Evolutionary conservation across 495 filamentous ascomycete genomes (phyloP).

Genomic region (Lineolata rhizophorae): DNA sequence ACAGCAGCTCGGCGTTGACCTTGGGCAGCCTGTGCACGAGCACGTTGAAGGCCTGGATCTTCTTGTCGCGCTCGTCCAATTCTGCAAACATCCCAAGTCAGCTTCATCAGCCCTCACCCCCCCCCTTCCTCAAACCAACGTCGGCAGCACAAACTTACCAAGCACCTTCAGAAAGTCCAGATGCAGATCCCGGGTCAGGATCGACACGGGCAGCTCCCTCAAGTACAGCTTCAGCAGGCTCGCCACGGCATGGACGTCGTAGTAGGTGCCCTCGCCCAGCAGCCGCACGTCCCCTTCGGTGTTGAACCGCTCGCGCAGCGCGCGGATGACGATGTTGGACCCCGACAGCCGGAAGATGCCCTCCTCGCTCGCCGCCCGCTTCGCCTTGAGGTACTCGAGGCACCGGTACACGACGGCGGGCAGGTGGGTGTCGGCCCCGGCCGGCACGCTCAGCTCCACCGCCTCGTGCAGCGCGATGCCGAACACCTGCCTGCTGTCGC

Average conservation of each 20-base stretch:
- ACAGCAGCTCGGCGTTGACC: slow-evolving; percentile 57
- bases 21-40: slow-evolving; percentile 69
- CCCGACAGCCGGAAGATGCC: slow-evolving; percentile 93
- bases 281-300: slow-evolving; percentile 85
- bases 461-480: slow-evolving; percentile 74
- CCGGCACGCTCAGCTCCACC: slow-evolving; percentile 53
- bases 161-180: slow-evolving; percentile 72
- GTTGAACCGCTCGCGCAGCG: slow-evolving; percentile 78
- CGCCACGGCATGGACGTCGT: slow-evolving; percentile 91
- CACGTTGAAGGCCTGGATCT: slow-evolving; percentile 59
- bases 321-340: slow-evolving; percentile 83
- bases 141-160: slow-evolving; percentile 47
- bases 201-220: slow-evolving; percentile 72
- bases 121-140: too few relatives aligned
- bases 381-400: slow-evolving; percentile 74
- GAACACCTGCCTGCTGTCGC: slow-evolving; percentile 32
- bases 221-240: slow-evolving; percentile 88
- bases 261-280: slow-evolving; percentile 63
- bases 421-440: slow-evolving; percentile 45
- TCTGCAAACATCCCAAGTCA: slow-evolving; percentile 22
- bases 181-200: slow-evolving; percentile 77
- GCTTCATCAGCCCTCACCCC: too few relatives aligned
- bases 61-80: slow-evolving; percentile 45
- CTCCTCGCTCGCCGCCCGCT: slow-evolving; percentile 68
- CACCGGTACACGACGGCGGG: slow-evolving; percentile 96